Evolutionary conservation across 1,284 basidiomycete species (phyloP).

Genomic region (Ceratorhiza oryzae-sativae): DNA sequence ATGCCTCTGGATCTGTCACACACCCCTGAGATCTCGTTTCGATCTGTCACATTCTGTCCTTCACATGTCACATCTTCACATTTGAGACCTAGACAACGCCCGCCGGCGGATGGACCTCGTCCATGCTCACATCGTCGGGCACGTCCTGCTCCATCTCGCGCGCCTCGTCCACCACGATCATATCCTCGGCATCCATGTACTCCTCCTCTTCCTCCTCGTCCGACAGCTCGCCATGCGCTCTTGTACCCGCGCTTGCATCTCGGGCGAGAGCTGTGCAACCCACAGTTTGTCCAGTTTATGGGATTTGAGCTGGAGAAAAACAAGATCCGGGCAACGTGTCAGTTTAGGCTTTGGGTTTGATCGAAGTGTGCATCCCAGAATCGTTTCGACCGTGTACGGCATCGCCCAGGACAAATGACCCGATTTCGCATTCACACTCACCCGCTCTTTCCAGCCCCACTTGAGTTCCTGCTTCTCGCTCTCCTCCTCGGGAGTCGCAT

Average conservation of each 20-base stretch:
- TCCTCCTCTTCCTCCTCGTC: constrained; percentile 20
- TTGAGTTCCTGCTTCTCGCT: neutral
- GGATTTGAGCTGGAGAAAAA: constrained; percentile 24
- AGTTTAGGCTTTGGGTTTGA: neutral
- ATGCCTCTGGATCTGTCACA: neutral
- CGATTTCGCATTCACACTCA: neutral
- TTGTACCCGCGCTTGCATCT: neutral
- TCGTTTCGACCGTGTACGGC: neutral
- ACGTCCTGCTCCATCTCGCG: neutral
- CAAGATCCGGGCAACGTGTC: neutral
- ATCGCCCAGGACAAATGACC: too few species aligned
- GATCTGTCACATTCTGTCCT: neutral
- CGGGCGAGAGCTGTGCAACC: constrained; percentile 10
- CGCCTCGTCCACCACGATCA: constrained; percentile 11
- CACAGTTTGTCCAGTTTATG: constrained; percentile 18
- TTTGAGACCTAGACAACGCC: neutral
- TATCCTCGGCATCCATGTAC: constrained; percentile 34
- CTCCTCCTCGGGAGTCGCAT: constrained; percentile 51
- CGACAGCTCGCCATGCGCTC: neutral
- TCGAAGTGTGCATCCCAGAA: neutral
- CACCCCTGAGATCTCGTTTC: neutral
- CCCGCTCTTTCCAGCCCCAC: constrained; percentile 24
- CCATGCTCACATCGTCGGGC: constrained; percentile 25
- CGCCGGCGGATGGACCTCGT: neutral
- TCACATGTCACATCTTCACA: constrained; percentile 25